Base-by-base conservation (phyloP, 2,329 filamentous ascomycete species). In the Fusarium goolgardi region DNA sequence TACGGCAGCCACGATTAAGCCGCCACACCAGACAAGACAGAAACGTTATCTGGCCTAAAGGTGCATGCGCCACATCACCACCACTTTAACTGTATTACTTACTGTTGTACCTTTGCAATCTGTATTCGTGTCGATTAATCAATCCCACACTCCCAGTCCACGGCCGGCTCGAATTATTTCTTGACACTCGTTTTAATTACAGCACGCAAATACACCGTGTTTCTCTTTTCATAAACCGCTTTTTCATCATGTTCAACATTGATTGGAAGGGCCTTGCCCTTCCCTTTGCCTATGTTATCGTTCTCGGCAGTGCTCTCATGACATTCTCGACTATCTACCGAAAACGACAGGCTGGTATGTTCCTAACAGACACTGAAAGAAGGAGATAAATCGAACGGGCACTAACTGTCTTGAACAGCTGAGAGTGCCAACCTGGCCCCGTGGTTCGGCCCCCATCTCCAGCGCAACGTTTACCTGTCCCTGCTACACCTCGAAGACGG, bases 251-350 rank as follows among this genome's bases (percentile, higher is more conserved):
- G 83, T 80, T 86, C 71, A 79, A 81, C 66, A 79, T 90, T 71
- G 88, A 96, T 85, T 97, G 93, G 93, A 83, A 91, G 81, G 91
- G 92, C 81, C 90, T 98, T 65, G 84, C 89, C 76, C 88, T 97
- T 75, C 95, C 96, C 63, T 87, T 97, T 76, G 90, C 93, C 81
- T 99, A 99, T 81, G 86, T 99, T 62, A 85, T 88, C 72, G 92
- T 98, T 62, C 90, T 99, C 56, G 86, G 92, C 75, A 93, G 94
- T 75, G 95, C 94, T 35, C 88, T 99, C 72, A 90, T 91, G 77
- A 96, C 93, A 69, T 99, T 99, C 82, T 96, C 93, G 47, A 92
- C 88, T 58, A 88, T 98, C 67, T 98, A 98, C 81, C 90, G 95
- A 75, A 95, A 96, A 82, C 89, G 96, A 79, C 96, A 97, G 86